Evolutionary conservation across 192 early-diverging fungal species (phyloP), one percentile per base, ranked within the genome.

Genomic region (Geranomyces variabilis): DNA sequence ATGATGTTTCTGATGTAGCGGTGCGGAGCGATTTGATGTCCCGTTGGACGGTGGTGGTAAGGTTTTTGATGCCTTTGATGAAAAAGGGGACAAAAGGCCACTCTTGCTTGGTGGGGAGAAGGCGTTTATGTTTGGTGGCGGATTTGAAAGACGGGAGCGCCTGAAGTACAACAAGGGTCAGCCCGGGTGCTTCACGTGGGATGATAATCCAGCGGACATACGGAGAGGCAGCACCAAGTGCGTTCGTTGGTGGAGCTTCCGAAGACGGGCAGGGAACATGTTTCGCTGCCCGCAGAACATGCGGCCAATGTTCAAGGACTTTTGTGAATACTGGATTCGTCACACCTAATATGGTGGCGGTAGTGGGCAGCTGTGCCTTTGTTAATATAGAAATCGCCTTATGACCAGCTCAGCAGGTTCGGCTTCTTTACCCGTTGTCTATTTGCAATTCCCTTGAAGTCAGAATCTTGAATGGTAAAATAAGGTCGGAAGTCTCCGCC

Each of bases 401-500:
- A n/a, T n/a, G n/a, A n/a, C n/a, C n/a, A n/a, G n/a, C n/a, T n/a
- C n/a, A n/a, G n/a, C n/a, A 41, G 36, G 36, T 41, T 41, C 36
- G 36, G 36, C 7, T 15, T 2, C 24, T 45, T 36, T 80, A 85
- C 86, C 75, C 81, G 61, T 49, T 77, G 81, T 43, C 82, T 46
- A 70, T 75, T 88, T 41, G 79, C 83, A 75, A 92, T 86, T 31
- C 81, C 79, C 59, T 91, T 90, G 63, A 97, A 93, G 75, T 99
- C 97, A 3, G 91, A 80, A 74, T 96, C 96, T 76, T 96, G 94
- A 66, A 99, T 93, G 3, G 97, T 99, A 74, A 99, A 96, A 65
- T 96, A 99, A 13, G 96, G 96, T 21, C 97, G 89, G 72, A 90
- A 95, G 79, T 99, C 95, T 41, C 97, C 97, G 64, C 95, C 96